phyloP scores from a whole-genome alignment of 2,329 filamentous ascomycete species.

The Juglanconis oblonga region DNA sequence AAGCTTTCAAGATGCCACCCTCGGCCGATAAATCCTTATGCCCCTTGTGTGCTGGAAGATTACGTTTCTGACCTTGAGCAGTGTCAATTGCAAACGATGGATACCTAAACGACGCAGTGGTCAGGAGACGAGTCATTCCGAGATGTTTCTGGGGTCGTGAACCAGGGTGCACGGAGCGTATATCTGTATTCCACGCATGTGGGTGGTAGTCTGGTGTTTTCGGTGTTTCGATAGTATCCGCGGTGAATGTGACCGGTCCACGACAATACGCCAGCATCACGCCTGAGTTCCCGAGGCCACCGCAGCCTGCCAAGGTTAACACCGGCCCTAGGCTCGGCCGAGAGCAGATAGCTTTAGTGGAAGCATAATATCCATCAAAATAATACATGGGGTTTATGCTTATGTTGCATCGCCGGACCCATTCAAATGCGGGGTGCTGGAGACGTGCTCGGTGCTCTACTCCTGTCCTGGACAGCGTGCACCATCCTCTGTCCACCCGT shows the following conservation, averaged over 20 bases:
- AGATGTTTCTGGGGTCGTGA: too few species aligned
- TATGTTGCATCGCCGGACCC: background rate
- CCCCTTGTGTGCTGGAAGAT: background rate
- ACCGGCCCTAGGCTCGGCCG: background rate
- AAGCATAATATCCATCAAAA: too few species aligned
- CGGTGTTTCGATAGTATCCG: too few species aligned
- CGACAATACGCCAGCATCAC: too few species aligned
- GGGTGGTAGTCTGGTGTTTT: too few species aligned
- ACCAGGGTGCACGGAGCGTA: too few species aligned
- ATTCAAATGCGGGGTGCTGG: background rate
- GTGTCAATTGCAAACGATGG: conserved; percentile 7
- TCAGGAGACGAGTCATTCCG: too few species aligned
- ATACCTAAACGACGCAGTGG: background rate
- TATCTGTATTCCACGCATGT: too few species aligned
- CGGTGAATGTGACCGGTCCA: too few species aligned
- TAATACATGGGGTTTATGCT: background rate
- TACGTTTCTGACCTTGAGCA: background rate
- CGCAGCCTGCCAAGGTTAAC: background rate
- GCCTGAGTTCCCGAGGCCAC: too few species aligned
- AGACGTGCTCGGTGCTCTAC: background rate
- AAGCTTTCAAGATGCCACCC: too few species aligned
- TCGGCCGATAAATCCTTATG: background rate
- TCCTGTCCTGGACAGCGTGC: background rate
- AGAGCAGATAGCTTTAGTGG: background rate
- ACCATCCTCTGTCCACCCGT: background rate